phyloP scores from a whole-genome alignment of 352 stramenopile genomes.

The Phytophthora hibernalis region DNA sequence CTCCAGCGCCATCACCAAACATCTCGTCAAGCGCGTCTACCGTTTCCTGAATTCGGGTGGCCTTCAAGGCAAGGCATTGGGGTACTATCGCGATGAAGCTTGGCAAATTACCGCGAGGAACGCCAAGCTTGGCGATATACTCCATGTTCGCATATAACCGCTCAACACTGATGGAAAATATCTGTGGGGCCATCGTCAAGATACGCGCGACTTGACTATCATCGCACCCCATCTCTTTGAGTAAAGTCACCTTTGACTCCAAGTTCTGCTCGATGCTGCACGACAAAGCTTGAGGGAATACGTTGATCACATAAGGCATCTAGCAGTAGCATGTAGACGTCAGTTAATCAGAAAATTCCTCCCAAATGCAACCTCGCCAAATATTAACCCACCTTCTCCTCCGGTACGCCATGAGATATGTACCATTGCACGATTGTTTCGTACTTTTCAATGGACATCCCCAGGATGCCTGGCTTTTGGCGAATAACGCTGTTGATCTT shows the following conservation, averaged over 20 bases:
- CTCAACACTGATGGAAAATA: conserved; percentile 47
- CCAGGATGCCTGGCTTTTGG: conserved; percentile 42
- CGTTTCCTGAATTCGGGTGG: conserved; percentile 50
- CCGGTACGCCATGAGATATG: conserved; percentile 36
- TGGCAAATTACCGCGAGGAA: conserved; percentile 41
- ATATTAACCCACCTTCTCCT: conserved; percentile 33
- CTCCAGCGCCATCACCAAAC: conserved; percentile 40
- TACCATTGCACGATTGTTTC: conserved; percentile 40
- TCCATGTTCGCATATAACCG: conserved; percentile 41
- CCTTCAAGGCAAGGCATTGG: conserved; percentile 46
- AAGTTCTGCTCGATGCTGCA: conserved; percentile 46
- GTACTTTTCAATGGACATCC: conserved; percentile 34
- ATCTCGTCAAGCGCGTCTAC: conserved; percentile 48
- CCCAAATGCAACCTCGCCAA: neutral
- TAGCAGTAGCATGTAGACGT: conserved; percentile 14
- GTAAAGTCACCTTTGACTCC: conserved; percentile 50
- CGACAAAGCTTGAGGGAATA: conserved; percentile 53
- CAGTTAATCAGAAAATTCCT: neutral
- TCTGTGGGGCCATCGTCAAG: conserved; percentile 49
- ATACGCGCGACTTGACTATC: conserved; percentile 49
- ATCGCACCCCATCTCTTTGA: conserved; percentile 43
- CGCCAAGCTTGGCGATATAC: conserved; percentile 38
- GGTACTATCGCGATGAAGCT: conserved; percentile 47
- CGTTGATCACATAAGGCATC: conserved; percentile 62
- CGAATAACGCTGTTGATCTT: conserved; percentile 35